A percentile compares a stretch with the other conserved stretches of the same genome.
Evolutionary conservation across 352 stramenopile species (phyloP).

Genomic region (Stephanocyclus meneghinianus): DNA sequence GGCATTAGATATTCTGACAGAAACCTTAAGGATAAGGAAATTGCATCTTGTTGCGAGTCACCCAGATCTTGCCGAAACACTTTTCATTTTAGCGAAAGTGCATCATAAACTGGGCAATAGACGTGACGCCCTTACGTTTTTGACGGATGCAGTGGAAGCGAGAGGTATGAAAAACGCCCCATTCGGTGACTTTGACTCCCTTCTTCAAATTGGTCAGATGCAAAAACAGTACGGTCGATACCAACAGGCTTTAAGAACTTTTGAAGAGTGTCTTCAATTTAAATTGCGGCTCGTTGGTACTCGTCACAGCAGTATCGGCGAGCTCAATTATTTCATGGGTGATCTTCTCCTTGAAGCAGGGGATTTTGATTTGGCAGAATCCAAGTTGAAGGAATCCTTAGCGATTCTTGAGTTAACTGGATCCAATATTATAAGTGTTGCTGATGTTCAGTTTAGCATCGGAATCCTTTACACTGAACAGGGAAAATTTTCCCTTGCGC

Average conservation of each 20-base stretch:
- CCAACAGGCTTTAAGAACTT: conserved; percentile 54
- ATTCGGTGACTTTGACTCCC: conserved; percentile 58
- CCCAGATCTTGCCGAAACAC: conserved; percentile 57
- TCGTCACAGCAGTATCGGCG: conserved; percentile 49
- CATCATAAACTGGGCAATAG: conserved; percentile 58
- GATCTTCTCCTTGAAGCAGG: conserved; percentile 60
- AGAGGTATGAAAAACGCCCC: conserved; percentile 50
- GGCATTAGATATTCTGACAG: conserved; percentile 57
- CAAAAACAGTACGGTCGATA: conserved; percentile 58
- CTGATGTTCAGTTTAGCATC: conserved; percentile 62
- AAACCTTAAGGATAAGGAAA: conserved; percentile 60
- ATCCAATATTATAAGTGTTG: conserved; percentile 42
- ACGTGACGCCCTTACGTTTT: conserved; percentile 44
- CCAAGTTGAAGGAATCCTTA: conserved; percentile 62
- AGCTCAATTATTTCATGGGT: conserved; percentile 64
- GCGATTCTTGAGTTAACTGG: conserved; percentile 40
- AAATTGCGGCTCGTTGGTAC: conserved; percentile 36
- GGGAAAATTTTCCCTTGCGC: conserved; percentile 54
- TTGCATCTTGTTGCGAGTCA: conserved; percentile 58
- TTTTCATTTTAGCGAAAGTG: conserved; percentile 56
- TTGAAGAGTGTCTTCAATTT: conserved; percentile 61
- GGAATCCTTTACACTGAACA: conserved; percentile 61
- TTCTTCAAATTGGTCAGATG: conserved; percentile 62
- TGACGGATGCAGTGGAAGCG: conserved; percentile 48
- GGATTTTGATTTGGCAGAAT: conserved; percentile 60